Evolutionary conservation across 306 rosid species (phyloP), one percentile per base, ranked within the genome.

Genomic region (Cajanus cajan): DNA sequence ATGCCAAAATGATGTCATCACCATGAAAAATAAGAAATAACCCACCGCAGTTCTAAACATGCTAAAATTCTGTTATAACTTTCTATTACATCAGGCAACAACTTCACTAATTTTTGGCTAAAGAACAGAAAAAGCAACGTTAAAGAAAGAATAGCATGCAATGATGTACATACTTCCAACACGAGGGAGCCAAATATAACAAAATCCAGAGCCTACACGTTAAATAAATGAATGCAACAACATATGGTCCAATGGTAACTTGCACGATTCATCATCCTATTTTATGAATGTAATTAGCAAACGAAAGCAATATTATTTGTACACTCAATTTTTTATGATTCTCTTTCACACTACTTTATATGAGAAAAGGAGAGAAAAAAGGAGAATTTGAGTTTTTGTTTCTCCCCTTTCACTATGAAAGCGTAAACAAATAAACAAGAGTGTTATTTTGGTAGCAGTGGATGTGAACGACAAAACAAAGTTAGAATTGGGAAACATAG

Each of bases 101-200:
- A 18, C 12, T 51, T 51, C 18, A 15, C 58, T 0, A 51, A 2
- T 8, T 33, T 31, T 36, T 8, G 12, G 31, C 15, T 25, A 25
- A 69, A 28, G 15, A 33, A 15, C 3, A 4, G 1, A 25, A 69
- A 7, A 68, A 51, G 11, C 8, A 34, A 2, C 13, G 37, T 25
- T 33, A 62, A 33, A 62, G 43, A 62, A 62, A 62, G 13, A 31
- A 33, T 2, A 34, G 0, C 52, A 19, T 31, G 51, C 13, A 12
- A 4, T 57, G 58, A 8, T 15, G 13, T 3, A 62, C 36, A 80
- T 71, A n/a, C n/a, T n/a, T 28, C 21, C 66, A 13, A 48, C 78
- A 25, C 69, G 55, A 61, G n/a, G 80, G 82, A 77, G 80, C 73
- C 82, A 78, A 68, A 48, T 28, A 52, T 14, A 40, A 37, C 43